Conservation (phyloP, 176 grass and related monocot species). For the Oryza meyeriana region DNA sequence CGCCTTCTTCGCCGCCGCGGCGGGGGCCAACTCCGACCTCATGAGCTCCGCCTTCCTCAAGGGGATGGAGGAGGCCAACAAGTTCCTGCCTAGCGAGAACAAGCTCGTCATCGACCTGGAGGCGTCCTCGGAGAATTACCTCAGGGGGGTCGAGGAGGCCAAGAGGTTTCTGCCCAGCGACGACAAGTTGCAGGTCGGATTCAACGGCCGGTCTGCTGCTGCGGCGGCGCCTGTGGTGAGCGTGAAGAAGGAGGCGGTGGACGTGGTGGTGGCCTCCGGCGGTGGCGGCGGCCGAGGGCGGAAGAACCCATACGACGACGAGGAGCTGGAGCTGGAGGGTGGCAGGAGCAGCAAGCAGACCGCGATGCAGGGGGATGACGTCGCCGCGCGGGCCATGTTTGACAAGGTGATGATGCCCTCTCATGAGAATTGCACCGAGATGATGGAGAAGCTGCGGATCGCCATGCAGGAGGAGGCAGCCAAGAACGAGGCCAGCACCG, state of each 20-base stretch:
- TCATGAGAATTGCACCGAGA: slow-evolving; percentile 24
- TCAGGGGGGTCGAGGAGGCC: slow-evolving; percentile 37
- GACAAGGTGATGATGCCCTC: slow-evolving; percentile 33
- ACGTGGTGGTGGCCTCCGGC: background rate
- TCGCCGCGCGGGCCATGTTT: slow-evolving; percentile 54
- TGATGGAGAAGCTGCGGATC: slow-evolving; percentile 50
- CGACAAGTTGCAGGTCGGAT: slow-evolving; percentile 12
- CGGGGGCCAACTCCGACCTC: slow-evolving; percentile 39
- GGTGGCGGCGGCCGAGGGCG: slow-evolving; percentile 29
- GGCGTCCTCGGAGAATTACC: background rate
- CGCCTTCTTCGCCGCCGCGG: slow-evolving; percentile 28
- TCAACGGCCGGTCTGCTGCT: slow-evolving; percentile 3
- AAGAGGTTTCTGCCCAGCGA: slow-evolving; percentile 47
- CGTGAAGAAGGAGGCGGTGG: slow-evolving; percentile 41
- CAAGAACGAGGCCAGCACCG: slow-evolving; percentile 9
- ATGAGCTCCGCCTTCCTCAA: slow-evolving; percentile 56
- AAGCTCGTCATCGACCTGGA: slow-evolving; percentile 38
- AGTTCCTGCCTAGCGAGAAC: slow-evolving; percentile 54
- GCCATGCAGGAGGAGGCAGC: slow-evolving; percentile 45
- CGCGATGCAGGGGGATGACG: slow-evolving; percentile 39
- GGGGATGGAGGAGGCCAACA: slow-evolving; percentile 78
- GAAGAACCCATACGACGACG: slow-evolving; percentile 52
- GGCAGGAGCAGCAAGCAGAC: slow-evolving; percentile 74
- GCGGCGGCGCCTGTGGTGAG: background rate
- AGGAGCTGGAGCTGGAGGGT: slow-evolving; percentile 42